Conservation (phyloP, 1,139 yeast genomes). For the Saccharomyces pastorianus region DNA sequence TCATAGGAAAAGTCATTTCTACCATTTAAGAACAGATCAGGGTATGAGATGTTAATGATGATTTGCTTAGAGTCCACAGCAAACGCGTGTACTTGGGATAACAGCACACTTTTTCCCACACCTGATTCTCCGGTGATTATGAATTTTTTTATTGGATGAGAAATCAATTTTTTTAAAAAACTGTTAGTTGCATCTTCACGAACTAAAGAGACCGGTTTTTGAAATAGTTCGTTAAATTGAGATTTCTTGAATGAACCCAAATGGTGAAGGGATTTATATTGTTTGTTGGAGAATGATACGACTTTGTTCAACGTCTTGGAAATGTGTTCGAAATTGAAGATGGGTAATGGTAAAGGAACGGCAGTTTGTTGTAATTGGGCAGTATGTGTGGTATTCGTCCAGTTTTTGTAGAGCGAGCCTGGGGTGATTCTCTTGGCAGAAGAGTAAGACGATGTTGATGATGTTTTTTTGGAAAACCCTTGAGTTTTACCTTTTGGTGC, state of each 20-base stretch:
- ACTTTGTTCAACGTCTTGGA: conserved; percentile 16
- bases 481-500: conserved; percentile 23
- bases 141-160: conserved; percentile 42
- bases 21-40: conserved; percentile 60
- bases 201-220: conserved; percentile 48
- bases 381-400: conserved; percentile 27
- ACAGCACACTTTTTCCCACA: conserved; percentile 67
- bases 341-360: conserved; percentile 17
- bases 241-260: conserved; percentile 56
- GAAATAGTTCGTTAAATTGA: conserved; percentile 58
- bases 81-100: conserved; percentile 64
- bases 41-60: conserved; percentile 59
- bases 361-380: conserved; percentile 23
- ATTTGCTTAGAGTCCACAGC: conserved; percentile 45
- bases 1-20: conserved; percentile 59
- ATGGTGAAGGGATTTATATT: conserved; percentile 22
- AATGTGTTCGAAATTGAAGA: conserved; percentile 16
- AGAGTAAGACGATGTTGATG: conserved; percentile 15
- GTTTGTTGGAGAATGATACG: conserved; percentile 18
- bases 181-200: conserved; percentile 31
- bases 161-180: conserved; percentile 14
- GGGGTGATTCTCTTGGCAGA: conserved; percentile 24
- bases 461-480: conserved; percentile 24
- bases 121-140: conserved; percentile 68
- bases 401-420: conserved; percentile 26